These are phyloP conservation scores for Cyclocybe cylindracea DNA, from an alignment of 768 basidiomycete species.

Conservation along the genomic window DNA sequence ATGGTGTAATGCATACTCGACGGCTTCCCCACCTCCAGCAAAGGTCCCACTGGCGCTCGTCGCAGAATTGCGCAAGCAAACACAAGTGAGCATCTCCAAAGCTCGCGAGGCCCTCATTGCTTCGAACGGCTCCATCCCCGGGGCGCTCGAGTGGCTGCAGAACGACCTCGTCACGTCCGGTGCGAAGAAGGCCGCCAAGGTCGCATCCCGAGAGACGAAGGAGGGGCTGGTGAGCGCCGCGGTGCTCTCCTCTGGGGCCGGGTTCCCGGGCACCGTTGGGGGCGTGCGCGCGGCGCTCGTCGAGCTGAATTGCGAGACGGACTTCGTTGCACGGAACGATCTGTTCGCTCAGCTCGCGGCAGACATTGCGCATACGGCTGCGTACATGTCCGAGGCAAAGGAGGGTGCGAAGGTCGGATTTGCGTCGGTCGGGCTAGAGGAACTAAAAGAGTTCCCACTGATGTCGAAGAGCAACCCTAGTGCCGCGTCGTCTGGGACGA, in stretches of 20 bases:
- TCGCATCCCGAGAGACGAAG: constrained; percentile 69
- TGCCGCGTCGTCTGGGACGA: constrained; percentile 28
- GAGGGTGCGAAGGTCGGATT: constrained; percentile 34
- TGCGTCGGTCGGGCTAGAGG: constrained; percentile 49
- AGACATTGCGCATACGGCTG: constrained; percentile 83
- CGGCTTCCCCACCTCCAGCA: constrained; percentile 30
- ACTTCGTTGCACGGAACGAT: constrained; percentile 89
- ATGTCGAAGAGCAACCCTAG: constrained; percentile 42
- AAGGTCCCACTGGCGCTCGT: constrained; percentile 79
- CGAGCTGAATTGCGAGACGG: constrained; percentile 95
- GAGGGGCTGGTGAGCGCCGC: constrained; percentile 84
- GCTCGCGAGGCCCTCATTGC: constrained; percentile 85
- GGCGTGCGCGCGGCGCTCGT: constrained; percentile 81
- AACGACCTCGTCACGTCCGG: constrained; percentile 72
- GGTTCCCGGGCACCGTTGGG: constrained; percentile 33
- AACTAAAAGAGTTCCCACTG: constrained; percentile 64
- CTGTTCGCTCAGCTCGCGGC: constrained; percentile 76
- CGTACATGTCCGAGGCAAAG: constrained; percentile 59
- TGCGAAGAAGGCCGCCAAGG: constrained; percentile 80
- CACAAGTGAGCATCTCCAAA: constrained; percentile 81
- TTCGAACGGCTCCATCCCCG: constrained; percentile 70
- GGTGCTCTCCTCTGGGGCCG: constrained; percentile 65
- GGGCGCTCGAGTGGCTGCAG: constrained; percentile 80
- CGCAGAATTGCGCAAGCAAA: constrained; percentile 81
- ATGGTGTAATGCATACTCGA: constrained; percentile 48